Evolutionary conservation across 2,329 filamentous ascomycete species (phyloP), one percentile per base, ranked within the genome.

Genomic region (Cyanodermella asteris): DNA sequence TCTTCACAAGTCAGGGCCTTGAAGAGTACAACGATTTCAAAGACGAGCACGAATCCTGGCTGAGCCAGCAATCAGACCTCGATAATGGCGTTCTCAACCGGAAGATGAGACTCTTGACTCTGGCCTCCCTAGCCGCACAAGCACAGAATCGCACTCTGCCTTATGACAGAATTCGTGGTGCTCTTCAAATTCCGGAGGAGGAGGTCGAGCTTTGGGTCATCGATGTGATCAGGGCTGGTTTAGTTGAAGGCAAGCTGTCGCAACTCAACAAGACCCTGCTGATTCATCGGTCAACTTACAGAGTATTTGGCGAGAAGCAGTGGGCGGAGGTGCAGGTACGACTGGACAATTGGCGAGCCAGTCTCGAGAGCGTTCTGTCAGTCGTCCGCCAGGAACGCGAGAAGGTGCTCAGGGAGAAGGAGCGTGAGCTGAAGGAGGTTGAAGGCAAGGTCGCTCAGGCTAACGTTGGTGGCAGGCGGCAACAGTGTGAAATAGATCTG

Each of bases 181-280:
- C 80, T 5, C 68, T 97, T 23, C 74, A 87, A 51, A 71, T 97
- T 28, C 70, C 78, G 22, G 45, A 56, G 23, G 71, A 76, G 35
- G 80, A 94, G 34, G 80, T 94, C 20, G 87, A 97, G 62, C 75
- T 84, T 64, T 97, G 87, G 87, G 80, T 90, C 37, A 97, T 97
- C 43, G 87, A 97, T 49, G 82, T 90, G 38, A 93, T 97, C 53
- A 78, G 87, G 38, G 80, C 82, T 23, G 81, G 82, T 17, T 69
- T 97, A 18, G 78, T 97, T 26, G 87, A 97, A 59, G 87, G 87
- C 46, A 91, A 91, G 56, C 69, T 97, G 38, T 87, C 76, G 30
- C 87, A 97, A 57, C 65, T 84, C 47, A 81, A 80, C 48, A 68
- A 78, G 47, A 76, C 84, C 34, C 94, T 97, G 63, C 63, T 93